Base-by-base conservation (phyloP, 805 yeast genomes). In the Yarrowia keelungensis region DNA sequence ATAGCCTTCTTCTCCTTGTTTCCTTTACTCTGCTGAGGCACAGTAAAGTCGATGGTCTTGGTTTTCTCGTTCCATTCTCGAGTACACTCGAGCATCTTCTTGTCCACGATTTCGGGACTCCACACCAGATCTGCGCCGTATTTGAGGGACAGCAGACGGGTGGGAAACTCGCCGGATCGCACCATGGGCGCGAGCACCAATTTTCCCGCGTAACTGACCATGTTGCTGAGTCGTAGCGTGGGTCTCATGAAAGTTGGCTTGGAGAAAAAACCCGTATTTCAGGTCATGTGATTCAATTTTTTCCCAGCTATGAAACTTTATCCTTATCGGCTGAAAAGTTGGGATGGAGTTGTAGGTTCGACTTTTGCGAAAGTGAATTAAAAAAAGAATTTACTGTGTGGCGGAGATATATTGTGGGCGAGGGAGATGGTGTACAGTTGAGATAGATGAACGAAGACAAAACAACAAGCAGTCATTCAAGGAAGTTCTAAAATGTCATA, bases 41-140 rank as follows among this genome's bases (percentile, higher is more conserved):
- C 73, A 15, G 77, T 72, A 51, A 76, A 78, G 58, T 80, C 81
- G 8, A 75, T 76, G 3, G 75, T 72, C 38, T 73, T 68, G 47
- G 78, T 73, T 26, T 76, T 78, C 0, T 78, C 80, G 76, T 93
- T 93, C 41, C 80, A 83, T 0, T 82, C 79, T 71, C 98, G 82
- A 41, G 83, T 83, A 75, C 97, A 91, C 32, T 85, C 85, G 26
- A 92, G 75, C 45, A 95, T 78, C 76, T 92, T 92, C 76, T 89
- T 90, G 76, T 95, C 99, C 26, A 95, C 85, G 70, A 93, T 89
- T 77, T 95, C 99, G 0, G 99, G 99, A 46, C 89, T 86, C 99
- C 99, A 95, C 5, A 95, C 98, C 58, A 94, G 81, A 77, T 95
- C 98, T 0, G 97, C 97, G 2, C 97, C 98, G 76, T 91, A 83